A percentile compares a stretch with the other conserved stretches of the same genome.
Evolutionary conservation across 75 land plant genomes (phyloP).

Genomic region (Pinus tabuliformis): DNA sequence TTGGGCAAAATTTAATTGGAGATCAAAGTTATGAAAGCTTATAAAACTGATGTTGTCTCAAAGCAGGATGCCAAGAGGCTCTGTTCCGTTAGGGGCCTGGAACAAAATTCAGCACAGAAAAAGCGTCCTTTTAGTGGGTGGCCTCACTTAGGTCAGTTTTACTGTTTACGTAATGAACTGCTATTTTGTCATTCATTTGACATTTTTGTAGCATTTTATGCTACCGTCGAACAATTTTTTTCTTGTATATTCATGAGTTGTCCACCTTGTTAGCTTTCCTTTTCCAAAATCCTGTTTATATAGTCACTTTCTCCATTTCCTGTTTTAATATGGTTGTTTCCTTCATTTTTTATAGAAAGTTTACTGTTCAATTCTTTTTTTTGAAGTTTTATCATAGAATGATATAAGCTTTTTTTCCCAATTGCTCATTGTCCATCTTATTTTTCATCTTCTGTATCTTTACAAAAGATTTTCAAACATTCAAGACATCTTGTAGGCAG

Average conservation of each 20-base stretch:
- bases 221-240: slow-evolving; percentile 20
- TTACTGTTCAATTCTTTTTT: background rate
- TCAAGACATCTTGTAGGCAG: background rate
- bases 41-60: slow-evolving; percentile 71
- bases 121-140: slow-evolving; percentile 75
- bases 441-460: background rate
- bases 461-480: background rate
- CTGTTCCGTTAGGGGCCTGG: slow-evolving; percentile 67
- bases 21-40: slow-evolving; percentile 37
- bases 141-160: slow-evolving; percentile 93
- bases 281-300: slow-evolving; percentile 5
- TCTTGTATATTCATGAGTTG: background rate
- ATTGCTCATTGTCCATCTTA: background rate
- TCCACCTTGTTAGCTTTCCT: slow-evolving; percentile 6
- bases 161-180: slow-evolving; percentile 53
- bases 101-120: slow-evolving; percentile 75
- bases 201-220: slow-evolving; percentile 37
- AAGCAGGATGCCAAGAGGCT: slow-evolving; percentile 84
- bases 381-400: background rate
- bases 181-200: slow-evolving; percentile 31
- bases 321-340: background rate
- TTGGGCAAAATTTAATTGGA: slow-evolving; percentile 32
- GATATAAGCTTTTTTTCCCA: background rate
- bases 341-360: background rate
- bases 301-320: background rate